Percentiles rank a stretch among this genome's conserved stretches.
Evolutionary conservation across 257 asterid species (phyloP).

Genomic region (Nicotiana sylvestris): DNA sequence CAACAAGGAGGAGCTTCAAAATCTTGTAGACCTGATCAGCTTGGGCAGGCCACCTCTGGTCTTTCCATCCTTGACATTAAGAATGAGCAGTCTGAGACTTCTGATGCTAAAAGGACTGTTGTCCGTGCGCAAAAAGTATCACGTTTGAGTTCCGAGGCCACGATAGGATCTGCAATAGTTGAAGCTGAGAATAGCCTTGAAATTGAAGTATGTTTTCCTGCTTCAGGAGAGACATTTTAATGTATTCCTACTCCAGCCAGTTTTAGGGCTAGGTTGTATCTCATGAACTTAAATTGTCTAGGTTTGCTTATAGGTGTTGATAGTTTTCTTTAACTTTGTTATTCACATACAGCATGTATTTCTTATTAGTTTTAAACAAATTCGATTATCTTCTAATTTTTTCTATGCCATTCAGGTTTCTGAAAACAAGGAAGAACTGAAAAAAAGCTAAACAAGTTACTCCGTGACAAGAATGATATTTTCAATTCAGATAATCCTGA

Average conservation of each 20-base stretch:
- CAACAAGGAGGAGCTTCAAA: slow-evolving; percentile 31
- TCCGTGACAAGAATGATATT: slow-evolving; percentile 78
- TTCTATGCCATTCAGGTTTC: slow-evolving; percentile 33
- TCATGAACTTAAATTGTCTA: not conserved
- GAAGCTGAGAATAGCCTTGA: slow-evolving; percentile 84
- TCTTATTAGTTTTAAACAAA: not conserved
- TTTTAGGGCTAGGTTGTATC: slow-evolving; percentile 9
- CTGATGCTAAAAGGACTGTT: slow-evolving; percentile 25
- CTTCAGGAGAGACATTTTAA: slow-evolving; percentile 33
- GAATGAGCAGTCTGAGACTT: slow-evolving; percentile 30
- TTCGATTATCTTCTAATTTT: not conserved
- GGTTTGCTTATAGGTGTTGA: slow-evolving; percentile 1
- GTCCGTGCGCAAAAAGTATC: slow-evolving; percentile 56
- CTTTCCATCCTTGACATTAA: slow-evolving; percentile 25
- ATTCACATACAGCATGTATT: not conserved
- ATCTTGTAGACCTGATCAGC: slow-evolving; percentile 30
- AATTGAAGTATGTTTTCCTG: slow-evolving; percentile 64
- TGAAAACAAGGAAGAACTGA: slow-evolving; percentile 82
- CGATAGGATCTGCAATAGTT: slow-evolving; percentile 85
- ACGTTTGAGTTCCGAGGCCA: slow-evolving; percentile 62
- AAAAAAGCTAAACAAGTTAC: slow-evolving; percentile 69
- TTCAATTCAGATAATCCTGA: slow-evolving; percentile 66
- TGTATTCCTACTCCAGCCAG: slow-evolving; percentile 30
- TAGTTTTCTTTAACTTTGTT: not conserved
- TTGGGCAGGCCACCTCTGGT: slow-evolving; percentile 30